phyloP scores from a whole-genome alignment of 768 basidiomycete species.

The Lactifluus volemus region DNA sequence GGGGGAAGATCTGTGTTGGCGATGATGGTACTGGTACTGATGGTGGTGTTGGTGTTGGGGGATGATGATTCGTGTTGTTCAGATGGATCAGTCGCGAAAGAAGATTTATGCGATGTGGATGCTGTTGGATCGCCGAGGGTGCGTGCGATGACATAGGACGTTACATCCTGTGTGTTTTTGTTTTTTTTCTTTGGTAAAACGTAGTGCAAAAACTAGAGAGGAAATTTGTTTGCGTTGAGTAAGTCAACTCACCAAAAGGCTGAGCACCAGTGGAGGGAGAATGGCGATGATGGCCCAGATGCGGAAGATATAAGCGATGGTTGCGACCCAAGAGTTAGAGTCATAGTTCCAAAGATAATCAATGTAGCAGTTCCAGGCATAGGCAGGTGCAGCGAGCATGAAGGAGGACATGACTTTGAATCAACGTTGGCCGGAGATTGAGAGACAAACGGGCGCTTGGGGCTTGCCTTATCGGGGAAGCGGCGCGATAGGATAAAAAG shows the following conservation, averaged over 20 bases:
- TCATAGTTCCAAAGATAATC: constrained; percentile 57
- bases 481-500: neutral
- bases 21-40: neutral
- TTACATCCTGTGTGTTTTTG: constrained; percentile 48
- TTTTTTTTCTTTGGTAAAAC: no score
- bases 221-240: no score
- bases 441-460: neutral
- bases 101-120: constrained; percentile 51
- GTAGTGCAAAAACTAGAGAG: no score
- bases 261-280: constrained; percentile 47
- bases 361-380: constrained; percentile 53
- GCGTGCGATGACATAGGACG: constrained; percentile 75
- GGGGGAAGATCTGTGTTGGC: constrained; percentile 9
- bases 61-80: neutral
- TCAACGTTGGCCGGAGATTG: no score
- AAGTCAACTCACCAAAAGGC: constrained; percentile 49
- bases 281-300: constrained; percentile 48
- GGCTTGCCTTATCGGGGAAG: neutral
- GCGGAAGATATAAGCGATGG: constrained; percentile 53
- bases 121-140: constrained; percentile 71
- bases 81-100: neutral
- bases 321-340: constrained; percentile 57
- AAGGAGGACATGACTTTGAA: constrained; percentile 17
- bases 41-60: neutral
- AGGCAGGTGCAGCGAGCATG: constrained; percentile 30